Conservation (phyloP, 257 asterid genomes). For the Petunia axillaris region DNA sequence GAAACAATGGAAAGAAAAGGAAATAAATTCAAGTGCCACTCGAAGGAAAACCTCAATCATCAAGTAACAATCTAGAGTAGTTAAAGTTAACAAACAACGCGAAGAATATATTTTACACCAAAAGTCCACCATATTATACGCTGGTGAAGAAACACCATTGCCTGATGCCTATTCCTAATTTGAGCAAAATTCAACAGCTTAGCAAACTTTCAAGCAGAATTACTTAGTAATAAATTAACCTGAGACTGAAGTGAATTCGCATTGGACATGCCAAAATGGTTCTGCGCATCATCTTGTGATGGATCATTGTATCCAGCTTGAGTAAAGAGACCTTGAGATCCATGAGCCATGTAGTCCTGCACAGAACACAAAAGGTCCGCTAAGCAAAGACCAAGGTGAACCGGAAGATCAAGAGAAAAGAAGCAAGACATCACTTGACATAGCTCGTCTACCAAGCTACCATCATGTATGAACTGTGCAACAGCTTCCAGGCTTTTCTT, state of each 20-base stretch:
- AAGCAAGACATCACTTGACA: not conserved
- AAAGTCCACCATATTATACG: not conserved
- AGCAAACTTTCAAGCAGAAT: constrained; percentile 4
- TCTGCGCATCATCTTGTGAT: constrained; percentile 87
- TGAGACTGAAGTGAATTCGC: constrained; percentile 83
- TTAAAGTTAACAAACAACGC: not conserved
- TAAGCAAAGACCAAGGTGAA: not conserved
- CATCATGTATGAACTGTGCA: not conserved
- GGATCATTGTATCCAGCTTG: constrained; percentile 85
- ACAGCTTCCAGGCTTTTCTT: not conserved
- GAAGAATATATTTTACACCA: not conserved
- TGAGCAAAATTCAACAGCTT: not conserved
- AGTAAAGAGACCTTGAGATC: constrained; percentile 88
- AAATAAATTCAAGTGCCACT: not conserved
- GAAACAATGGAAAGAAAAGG: constrained; percentile 20
- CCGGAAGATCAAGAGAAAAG: not conserved
- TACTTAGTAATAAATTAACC: constrained; percentile 41
- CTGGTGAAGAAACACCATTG: not conserved
- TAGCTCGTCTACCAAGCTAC: not conserved
- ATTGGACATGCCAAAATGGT: constrained; percentile 67
- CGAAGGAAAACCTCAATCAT: constrained; percentile 6
- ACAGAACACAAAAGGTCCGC: not conserved
- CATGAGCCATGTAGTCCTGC: constrained; percentile 94
- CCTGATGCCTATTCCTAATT: not conserved
- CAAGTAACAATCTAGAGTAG: not conserved